Conservation (phyloP, 495 filamentous ascomycete species). For the Umbilicaria muhlenbergii region DNA sequence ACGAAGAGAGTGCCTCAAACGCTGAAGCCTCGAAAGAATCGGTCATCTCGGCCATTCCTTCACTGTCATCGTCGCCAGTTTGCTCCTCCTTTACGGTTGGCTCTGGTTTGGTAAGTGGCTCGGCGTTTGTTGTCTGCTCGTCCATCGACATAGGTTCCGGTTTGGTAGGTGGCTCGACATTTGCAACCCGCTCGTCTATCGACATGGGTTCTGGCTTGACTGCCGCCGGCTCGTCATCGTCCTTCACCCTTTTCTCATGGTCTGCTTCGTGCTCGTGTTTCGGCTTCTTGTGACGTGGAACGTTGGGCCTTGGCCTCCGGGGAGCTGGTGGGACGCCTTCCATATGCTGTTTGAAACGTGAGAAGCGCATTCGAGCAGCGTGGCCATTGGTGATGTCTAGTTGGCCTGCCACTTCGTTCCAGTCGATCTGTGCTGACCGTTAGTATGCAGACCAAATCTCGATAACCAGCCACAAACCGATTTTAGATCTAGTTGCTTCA, state of each 20-base stretch:
- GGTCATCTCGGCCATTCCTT: too few relatives aligned
- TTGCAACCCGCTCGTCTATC: neutral
- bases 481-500: constrained; percentile 62
- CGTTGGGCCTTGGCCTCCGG: constrained; percentile 9
- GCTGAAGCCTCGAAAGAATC: too few relatives aligned
- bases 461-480: constrained; percentile 18
- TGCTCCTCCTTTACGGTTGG: too few relatives aligned
- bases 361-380: constrained; percentile 68
- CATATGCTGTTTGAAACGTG: constrained; percentile 49
- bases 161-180: neutral
- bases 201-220: neutral
- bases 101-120: neutral
- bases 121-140: too few relatives aligned
- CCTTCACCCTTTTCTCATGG: neutral
- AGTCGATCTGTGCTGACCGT: constrained; percentile 43
- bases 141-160: neutral
- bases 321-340: constrained; percentile 25
- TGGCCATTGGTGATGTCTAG: constrained; percentile 61
- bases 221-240: neutral
- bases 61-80: too few relatives aligned
- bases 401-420: constrained; percentile 49
- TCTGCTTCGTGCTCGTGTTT: constrained; percentile 10
- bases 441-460: neutral
- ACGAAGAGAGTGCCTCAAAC: too few relatives aligned
- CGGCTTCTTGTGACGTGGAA: constrained; percentile 2